Base-by-base conservation (phyloP, 1,139 yeast genomes). In the Kodamaea alishanica region DNA sequence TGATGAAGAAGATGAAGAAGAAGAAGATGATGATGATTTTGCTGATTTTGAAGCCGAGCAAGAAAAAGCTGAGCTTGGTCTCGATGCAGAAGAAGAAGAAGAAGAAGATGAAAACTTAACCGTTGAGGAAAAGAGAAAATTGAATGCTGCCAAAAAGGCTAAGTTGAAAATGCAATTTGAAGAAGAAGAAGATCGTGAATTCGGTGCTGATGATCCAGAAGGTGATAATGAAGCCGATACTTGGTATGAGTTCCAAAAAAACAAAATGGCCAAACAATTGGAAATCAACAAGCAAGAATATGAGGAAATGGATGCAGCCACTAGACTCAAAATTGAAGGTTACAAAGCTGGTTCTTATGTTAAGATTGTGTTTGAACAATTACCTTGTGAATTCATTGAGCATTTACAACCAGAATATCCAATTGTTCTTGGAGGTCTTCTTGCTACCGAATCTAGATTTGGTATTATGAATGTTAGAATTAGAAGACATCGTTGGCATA, bases 401-500 rank as follows among this genome's bases (percentile, higher is more conserved):
- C 83, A 86, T 58, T 85, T 92, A 54, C 83, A 87, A 53, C 95
- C 98, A 5, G 73, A 68, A 34, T 89, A 70, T 55, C 97, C 98
- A 6, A 73, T 94, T 29, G 78, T 94, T 20, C 68, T 94, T 51
- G 99, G 99, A 43, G 97, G 98, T 4, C 70, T 94, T 44, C 68
- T 90, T 39, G 77, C 94, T 22, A 87, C 95, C 10, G 99, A 94
- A 59, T 85, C 90, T 42, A 76, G 96, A 58, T 92, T 90, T 58
- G 99, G 98, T 9, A 84, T 86, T 52, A 75, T 89, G 70, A 92
- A 87, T 58, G 96, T 88, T 38, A 81, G 97, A 67, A 80, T 94
- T 49, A 88, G 96, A 77, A 82, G 97, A 62, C 99, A 94, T 60
- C 82, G 98, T 70, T 94, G 99, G 99, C 97, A 92, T 65, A 92